Conservation (phyloP, 164 flowering plant genomes). For the Chimonanthus salicifolius region DNA sequence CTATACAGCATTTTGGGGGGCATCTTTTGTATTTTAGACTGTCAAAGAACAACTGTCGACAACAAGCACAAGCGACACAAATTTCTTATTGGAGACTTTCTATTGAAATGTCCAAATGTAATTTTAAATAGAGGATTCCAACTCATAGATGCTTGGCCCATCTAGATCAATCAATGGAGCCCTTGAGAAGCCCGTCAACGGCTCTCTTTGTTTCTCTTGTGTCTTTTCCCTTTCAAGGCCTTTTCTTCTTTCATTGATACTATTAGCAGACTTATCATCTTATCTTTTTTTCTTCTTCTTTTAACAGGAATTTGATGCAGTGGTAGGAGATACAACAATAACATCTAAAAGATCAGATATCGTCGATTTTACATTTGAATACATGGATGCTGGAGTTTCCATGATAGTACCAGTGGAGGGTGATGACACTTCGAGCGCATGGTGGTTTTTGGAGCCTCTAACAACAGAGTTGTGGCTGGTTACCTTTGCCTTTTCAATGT, state of each 20-base stretch:
- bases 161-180: no score
- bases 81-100: no score
- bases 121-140: no score
- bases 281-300: no score
- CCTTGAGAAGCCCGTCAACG: no score
- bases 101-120: no score
- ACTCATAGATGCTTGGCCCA: no score
- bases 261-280: background rate
- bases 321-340: conserved; percentile 6
- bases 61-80: no score
- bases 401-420: conserved; percentile 5
- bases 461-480: conserved; percentile 7
- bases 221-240: background rate
- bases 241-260: background rate
- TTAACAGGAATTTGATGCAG: conserved; percentile 3
- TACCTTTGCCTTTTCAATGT: background rate
- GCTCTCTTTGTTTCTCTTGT: no score
- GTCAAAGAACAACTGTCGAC: no score
- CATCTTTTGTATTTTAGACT: no score
- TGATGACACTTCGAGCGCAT: background rate
- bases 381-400: conserved; percentile 3
- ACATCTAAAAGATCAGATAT: conserved; percentile 1
- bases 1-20: no score
- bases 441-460: conserved; percentile 5
- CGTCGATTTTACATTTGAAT: conserved; percentile 8